phyloP scores from a whole-genome alignment of 148 eudicot genomes.

The Oxyria digyna region DNA sequence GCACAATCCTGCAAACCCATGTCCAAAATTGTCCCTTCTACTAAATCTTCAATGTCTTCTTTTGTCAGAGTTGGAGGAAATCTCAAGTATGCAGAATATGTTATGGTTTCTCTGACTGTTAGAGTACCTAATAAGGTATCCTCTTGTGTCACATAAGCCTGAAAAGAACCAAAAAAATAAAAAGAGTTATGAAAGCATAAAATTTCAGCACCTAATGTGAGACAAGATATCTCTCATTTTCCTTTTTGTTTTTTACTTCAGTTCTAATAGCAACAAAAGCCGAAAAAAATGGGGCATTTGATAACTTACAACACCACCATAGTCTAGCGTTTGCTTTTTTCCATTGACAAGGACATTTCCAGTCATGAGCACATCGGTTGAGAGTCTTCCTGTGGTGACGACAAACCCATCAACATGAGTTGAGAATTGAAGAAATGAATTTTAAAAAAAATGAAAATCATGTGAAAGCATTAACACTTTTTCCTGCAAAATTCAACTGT shows the following conservation, averaged over 20 bases:
- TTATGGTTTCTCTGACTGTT: slow-evolving; percentile 56
- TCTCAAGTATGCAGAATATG: slow-evolving; percentile 64
- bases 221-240: too few relatives aligned
- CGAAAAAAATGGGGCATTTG: too few relatives aligned
- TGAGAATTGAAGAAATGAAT: not conserved
- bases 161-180: slow-evolving; percentile 6
- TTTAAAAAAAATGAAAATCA: not conserved
- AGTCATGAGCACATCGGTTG: slow-evolving; percentile 34
- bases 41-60: slow-evolving; percentile 35
- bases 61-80: slow-evolving; percentile 41
- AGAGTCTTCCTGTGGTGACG: slow-evolving; percentile 24
- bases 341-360: slow-evolving; percentile 41
- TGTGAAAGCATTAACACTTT: not conserved
- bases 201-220: too few relatives aligned
- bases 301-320: slow-evolving; percentile 32
- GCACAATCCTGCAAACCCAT: slow-evolving; percentile 87
- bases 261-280: too few relatives aligned
- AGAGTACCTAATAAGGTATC: slow-evolving; percentile 55
- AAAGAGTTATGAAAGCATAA: too few relatives aligned
- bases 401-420: not conserved
- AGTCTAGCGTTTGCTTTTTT: slow-evolving; percentile 24
- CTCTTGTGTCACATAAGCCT: slow-evolving; percentile 89
- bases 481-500: too few relatives aligned
- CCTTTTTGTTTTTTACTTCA: too few relatives aligned
- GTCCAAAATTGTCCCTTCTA: slow-evolving; percentile 56